Evolutionary conservation across 176 grass and related monocot genomes (phyloP).

Genomic region (Triticum monococcum): DNA sequence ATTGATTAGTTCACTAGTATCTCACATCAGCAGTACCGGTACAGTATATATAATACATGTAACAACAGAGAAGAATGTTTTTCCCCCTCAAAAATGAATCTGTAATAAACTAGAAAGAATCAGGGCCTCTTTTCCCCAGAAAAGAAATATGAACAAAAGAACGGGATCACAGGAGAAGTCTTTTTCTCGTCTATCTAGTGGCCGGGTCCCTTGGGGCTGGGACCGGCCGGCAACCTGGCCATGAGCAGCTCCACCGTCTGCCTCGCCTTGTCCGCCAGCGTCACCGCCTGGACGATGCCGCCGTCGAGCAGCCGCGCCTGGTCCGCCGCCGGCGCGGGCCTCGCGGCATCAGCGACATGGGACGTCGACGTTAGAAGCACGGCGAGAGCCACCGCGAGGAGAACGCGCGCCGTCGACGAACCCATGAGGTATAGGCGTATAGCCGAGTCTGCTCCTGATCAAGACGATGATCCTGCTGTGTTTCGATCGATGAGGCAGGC

Average conservation of each 20-base stretch:
- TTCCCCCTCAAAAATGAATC: neutral
- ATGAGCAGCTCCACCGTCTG: constrained; percentile 38
- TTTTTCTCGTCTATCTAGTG: constrained; percentile 33
- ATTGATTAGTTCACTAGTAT: neutral
- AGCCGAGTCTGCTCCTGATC: neutral
- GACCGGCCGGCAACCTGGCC: constrained; percentile 58
- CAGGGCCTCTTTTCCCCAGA: neutral
- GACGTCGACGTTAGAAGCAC: neutral
- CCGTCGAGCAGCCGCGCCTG: neutral
- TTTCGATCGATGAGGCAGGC: neutral
- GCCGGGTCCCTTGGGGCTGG: constrained; percentile 63
- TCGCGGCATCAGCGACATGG: constrained; percentile 23
- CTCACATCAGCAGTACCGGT: neutral
- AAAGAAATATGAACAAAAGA: neutral
- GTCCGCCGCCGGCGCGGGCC: constrained; percentile 24
- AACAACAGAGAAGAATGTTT: neutral
- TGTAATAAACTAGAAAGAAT: neutral
- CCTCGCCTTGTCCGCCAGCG: constrained; percentile 19
- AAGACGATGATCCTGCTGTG: neutral
- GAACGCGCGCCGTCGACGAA: neutral
- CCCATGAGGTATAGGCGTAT: neutral
- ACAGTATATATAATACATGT: neutral
- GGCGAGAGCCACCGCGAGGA: neutral
- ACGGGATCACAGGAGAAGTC: neutral
- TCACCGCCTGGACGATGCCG: neutral